Percentiles rank a stretch among this genome's conserved stretches.
phyloP scores from a whole-genome alignment of 345 rosid species.

The Arabidopsis arenosa region DNA sequence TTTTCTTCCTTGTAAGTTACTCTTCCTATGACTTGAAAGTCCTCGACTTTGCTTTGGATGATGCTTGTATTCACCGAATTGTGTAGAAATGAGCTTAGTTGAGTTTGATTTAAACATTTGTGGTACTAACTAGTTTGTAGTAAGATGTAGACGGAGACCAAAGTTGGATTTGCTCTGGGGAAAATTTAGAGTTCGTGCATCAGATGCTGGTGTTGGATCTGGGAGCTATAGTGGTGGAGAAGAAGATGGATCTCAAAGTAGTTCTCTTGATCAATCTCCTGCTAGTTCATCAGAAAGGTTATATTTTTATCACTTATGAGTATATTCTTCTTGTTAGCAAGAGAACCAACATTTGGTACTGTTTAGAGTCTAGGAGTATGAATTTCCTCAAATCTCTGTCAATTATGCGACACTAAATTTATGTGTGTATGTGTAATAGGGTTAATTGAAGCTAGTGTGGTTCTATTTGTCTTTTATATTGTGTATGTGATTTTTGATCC shows the following conservation, averaged over 20 bases:
- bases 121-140: conserved; percentile 50
- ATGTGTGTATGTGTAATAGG: not conserved
- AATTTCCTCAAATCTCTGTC: not conserved
- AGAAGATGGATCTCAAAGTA: conserved; percentile 57
- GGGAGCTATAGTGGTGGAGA: conserved; percentile 63
- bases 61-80: not conserved
- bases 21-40: conserved; percentile 1
- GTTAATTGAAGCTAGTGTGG: not conserved
- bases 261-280: conserved; percentile 48
- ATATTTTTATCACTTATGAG: not conserved
- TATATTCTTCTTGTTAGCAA: conserved; percentile 14
- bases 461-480: not conserved
- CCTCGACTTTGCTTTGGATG: not conserved
- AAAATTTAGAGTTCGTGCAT: conserved; percentile 62
- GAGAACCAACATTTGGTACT: conserved; percentile 8
- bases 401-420: not conserved
- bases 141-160: conserved; percentile 65
- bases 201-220: conserved; percentile 72
- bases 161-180: conserved; percentile 44
- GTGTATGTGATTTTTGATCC: not conserved
- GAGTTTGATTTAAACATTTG: not conserved
- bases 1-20: conserved; percentile 57
- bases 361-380: conserved; percentile 5
- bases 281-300: conserved; percentile 62
- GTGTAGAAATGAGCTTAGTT: not conserved